phyloP scores from a whole-genome alignment of 2,329 filamentous ascomycete genomes.

The Ceratocystis colombiana region DNA sequence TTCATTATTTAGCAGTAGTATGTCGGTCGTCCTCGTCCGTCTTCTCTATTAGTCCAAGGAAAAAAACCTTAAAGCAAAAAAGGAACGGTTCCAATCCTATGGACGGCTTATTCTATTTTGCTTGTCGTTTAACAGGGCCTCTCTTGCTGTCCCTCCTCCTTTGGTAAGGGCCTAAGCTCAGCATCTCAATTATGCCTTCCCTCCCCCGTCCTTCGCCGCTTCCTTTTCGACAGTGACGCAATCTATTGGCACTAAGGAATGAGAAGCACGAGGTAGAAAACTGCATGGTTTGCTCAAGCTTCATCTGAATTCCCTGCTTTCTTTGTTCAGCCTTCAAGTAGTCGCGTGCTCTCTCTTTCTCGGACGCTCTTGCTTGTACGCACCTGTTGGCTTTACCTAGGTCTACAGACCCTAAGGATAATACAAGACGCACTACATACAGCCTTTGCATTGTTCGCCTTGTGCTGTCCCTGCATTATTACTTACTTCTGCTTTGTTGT shows the following conservation, averaged over 20 bases:
- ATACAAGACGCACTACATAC: too few relatives aligned
- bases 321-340: too few relatives aligned
- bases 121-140: neutral
- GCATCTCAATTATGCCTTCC: neutral
- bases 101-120: neutral
- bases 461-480: neutral
- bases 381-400: neutral
- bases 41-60: too few relatives aligned
- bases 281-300: neutral
- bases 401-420: neutral
- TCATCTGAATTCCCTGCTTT: too few relatives aligned
- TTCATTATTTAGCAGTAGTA: neutral
- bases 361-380: neutral
- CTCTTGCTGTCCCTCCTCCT: neutral
- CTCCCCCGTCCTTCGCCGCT: conserved; percentile 3
- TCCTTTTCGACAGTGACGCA: neutral
- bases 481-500: neutral
- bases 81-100: neutral
- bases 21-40: too few relatives aligned
- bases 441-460: too few relatives aligned
- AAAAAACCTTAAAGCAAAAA: neutral
- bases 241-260: neutral
- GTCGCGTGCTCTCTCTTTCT: too few relatives aligned
- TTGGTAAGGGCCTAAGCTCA: conserved; percentile 1
- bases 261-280: neutral